Conservation (phyloP, 352 stramenopile genomes). For the Albugo laibachii region DNA sequence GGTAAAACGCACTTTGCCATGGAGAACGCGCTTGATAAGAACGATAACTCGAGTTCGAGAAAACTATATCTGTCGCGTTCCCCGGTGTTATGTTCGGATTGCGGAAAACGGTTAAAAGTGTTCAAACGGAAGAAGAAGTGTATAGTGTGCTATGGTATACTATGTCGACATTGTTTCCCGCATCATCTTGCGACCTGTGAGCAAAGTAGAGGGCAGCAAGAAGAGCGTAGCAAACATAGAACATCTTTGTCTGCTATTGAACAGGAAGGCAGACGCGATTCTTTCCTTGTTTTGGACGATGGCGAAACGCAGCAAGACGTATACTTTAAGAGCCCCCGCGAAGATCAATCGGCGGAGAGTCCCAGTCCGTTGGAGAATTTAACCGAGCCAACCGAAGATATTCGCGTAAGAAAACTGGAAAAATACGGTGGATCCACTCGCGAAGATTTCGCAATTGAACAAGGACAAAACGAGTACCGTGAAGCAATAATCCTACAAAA, state of each 20-base stretch:
- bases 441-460: slow-evolving; percentile 14
- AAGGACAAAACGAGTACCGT: neutral
- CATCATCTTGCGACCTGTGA: slow-evolving; percentile 29
- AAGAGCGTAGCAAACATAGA: neutral
- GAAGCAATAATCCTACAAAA: neutral
- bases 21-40: no score
- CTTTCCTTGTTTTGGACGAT: neutral
- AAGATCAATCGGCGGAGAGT: slow-evolving; percentile 3
- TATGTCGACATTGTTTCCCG: slow-evolving; percentile 34
- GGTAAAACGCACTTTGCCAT: no score
- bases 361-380: slow-evolving; percentile 12
- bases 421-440: neutral
- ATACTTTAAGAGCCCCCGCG: slow-evolving; percentile 27
- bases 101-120: slow-evolving; percentile 21
- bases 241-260: neutral
- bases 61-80: no score
- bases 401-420: slow-evolving; percentile 6
- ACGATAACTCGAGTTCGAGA: no score
- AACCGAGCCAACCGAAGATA: slow-evolving; percentile 13
- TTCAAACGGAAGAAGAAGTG: slow-evolving; percentile 51
- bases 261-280: neutral
- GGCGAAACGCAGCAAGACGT: slow-evolving; percentile 19
- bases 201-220: slow-evolving; percentile 8
- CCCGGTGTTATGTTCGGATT: no score
- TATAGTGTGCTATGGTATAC: slow-evolving; percentile 30